A percentile compares a stretch with the other conserved stretches of the same genome.
phyloP scores from a whole-genome alignment of 2,329 filamentous ascomycete genomes.

The Mollisia scopiformis region DNA sequence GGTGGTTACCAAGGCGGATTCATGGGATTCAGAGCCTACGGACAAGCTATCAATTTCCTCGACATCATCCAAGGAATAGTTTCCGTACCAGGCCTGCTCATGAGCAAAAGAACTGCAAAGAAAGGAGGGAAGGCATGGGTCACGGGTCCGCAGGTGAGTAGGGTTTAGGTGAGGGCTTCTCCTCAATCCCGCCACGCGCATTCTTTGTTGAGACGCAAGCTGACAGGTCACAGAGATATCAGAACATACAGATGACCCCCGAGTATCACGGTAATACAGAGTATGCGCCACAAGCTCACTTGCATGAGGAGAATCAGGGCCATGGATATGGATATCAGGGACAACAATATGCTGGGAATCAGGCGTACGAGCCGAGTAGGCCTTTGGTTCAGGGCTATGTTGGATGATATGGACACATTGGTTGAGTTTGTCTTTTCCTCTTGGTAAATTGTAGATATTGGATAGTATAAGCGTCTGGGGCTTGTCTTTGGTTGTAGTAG shows the following conservation, averaged over 20 bases:
- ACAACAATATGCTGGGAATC: not conserved
- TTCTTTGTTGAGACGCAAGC: not conserved
- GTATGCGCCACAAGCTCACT: not conserved
- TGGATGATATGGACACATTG: not conserved
- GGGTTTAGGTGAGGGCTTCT: too few relatives aligned
- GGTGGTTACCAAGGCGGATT: conserved; percentile 20
- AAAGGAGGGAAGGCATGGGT: not conserved
- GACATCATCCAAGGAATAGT: conserved; percentile 7
- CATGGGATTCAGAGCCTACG: conserved; percentile 17
- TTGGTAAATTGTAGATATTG: too few relatives aligned
- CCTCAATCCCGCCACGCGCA: not conserved
- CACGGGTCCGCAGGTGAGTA: too few relatives aligned
- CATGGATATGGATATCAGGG: not conserved
- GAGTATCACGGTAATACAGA: not conserved
- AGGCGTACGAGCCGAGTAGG: not conserved
- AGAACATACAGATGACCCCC: conserved; percentile 1
- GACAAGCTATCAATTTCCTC: conserved; percentile 15
- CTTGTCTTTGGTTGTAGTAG: too few relatives aligned
- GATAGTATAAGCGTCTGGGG: too few relatives aligned
- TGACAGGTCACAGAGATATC: not conserved
- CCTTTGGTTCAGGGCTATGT: not conserved
- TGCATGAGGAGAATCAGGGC: not conserved
- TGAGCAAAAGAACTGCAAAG: not conserved
- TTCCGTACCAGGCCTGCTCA: not conserved
- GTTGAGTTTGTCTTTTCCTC: too few relatives aligned